Evolutionary conservation across 805 yeast genomes (phyloP).

Genomic region (Cyberlindnera xishuangbannaensis): DNA sequence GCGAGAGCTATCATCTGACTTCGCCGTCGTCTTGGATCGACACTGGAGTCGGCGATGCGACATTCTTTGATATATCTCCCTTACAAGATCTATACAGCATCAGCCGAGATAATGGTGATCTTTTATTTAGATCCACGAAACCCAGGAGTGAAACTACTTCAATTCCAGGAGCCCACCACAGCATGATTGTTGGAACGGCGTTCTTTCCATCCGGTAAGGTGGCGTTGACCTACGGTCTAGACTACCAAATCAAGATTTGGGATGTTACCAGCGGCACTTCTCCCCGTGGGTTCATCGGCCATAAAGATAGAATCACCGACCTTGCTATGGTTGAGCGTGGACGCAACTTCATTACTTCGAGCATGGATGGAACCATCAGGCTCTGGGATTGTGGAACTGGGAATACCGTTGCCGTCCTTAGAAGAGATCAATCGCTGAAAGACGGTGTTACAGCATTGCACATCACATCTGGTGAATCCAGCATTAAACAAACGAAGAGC

Average conservation of each 20-base stretch:
- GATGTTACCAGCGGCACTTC: conserved; percentile 39
- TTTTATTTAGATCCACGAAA: no score
- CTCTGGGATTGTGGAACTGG: conserved; percentile 73
- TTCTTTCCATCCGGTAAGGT: conserved; percentile 67
- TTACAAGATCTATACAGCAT: no score
- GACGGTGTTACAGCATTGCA: conserved; percentile 33
- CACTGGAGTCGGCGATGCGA: conserved; percentile 8
- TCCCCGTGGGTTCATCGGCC: conserved; percentile 48
- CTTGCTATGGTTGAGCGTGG: conserved; percentile 55
- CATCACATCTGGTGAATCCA: not conserved
- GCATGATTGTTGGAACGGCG: conserved; percentile 36
- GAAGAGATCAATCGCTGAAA: conserved; percentile 28
- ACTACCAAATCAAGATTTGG: conserved; percentile 60
- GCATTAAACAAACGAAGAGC: conserved; percentile 21
- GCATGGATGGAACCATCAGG: conserved; percentile 47
- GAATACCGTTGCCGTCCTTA: conserved; percentile 33
- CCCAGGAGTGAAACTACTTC: no score
- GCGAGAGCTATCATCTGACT: conserved; percentile 12
- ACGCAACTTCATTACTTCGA: conserved; percentile 54
- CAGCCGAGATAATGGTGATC: no score
- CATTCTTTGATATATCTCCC: conserved; percentile 31
- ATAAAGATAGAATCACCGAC: conserved; percentile 42
- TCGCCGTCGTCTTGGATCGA: conserved; percentile 7
- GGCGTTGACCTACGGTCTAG: conserved; percentile 51
- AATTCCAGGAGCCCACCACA: conserved; percentile 48